Evolutionary conservation across 1,284 basidiomycete genomes (phyloP), one percentile per base, ranked within the genome.

Genomic region (Ceratobasidium sp.): DNA sequence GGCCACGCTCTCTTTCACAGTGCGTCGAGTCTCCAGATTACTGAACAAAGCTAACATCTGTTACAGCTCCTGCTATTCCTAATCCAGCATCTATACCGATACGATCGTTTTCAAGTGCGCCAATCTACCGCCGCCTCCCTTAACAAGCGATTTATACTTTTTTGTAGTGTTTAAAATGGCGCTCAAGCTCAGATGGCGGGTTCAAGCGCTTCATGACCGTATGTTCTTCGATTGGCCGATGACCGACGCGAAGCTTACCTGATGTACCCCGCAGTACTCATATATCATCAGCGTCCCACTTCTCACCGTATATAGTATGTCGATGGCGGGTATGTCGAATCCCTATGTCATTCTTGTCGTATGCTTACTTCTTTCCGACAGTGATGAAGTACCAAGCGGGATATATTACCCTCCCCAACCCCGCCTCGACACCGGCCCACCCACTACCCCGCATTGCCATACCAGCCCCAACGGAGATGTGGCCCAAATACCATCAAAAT

Each of bases 181-280:
- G 73, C 51, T 66, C 61, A 2, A 67, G 53, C 66, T 67, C 71
- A 33, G 72, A 77, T 39, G 79, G 78, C 26, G 64, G 61, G 39
- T 80, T 80, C 68, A 80, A 80, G 44, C 78, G 79, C 12, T 55
- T 80, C 51, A 75, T 80, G 75, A 80, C 78, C 7, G 78, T 76
- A 9, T 4, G 78, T 61, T 5, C 18, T 46, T 26, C 46, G 33
- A 33, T 33, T 33, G 33, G 33, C 33, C 49, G 6, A 15, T 51
- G 49, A 20, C 49, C 49, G 18, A 18, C 49, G 49, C 49, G 49
- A 51, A 15, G 13, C 7, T 23, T 18, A 61, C 13, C 33, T 56
- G 33, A 56, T 18, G 53, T 56, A 33, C 10, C 33, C 7, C 33
- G n/a, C 33, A 79, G 68, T 80, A 79, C 63, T 79, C 79, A 44